phyloP scores from a whole-genome alignment of 2,329 filamentous ascomycete species.

The Fusarium sp. region DNA sequence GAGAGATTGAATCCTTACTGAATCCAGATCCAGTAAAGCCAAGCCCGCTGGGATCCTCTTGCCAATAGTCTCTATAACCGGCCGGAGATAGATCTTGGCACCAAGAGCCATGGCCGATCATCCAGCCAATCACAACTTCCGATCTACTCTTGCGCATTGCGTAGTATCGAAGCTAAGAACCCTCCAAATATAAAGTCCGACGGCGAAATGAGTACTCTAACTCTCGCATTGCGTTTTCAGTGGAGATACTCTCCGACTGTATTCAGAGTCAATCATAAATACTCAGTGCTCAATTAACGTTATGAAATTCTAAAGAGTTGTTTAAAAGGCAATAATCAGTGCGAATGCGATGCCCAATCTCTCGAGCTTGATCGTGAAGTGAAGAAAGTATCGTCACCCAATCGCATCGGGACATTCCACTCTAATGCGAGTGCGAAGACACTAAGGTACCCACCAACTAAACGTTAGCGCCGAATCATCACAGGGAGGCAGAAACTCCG shows the following conservation, averaged over 20 bases:
- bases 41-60: too few species aligned
- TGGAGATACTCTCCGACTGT: neutral
- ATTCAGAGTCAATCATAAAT: neutral
- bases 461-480: neutral
- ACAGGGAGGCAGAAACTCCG: neutral
- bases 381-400: neutral
- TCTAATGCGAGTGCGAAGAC: slow-evolving; percentile 22
- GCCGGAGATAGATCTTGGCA: neutral
- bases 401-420: neutral
- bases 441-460: neutral
- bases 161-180: neutral
- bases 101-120: neutral
- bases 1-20: too few species aligned
- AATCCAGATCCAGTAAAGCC: too few species aligned
- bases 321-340: neutral
- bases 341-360: neutral
- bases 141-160: too few species aligned
- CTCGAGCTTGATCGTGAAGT: neutral
- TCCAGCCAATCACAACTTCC: neutral
- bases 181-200: neutral
- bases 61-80: too few species aligned
- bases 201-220: neutral
- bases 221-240: neutral
- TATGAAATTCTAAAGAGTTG: too few species aligned
- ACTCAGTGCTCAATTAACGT: neutral